Percentiles rank a stretch among this genome's conserved stretches.
These are phyloP conservation scores for Salix exigua DNA, from an alignment of 345 rosid genomes.

Conservation along the genomic window DNA sequence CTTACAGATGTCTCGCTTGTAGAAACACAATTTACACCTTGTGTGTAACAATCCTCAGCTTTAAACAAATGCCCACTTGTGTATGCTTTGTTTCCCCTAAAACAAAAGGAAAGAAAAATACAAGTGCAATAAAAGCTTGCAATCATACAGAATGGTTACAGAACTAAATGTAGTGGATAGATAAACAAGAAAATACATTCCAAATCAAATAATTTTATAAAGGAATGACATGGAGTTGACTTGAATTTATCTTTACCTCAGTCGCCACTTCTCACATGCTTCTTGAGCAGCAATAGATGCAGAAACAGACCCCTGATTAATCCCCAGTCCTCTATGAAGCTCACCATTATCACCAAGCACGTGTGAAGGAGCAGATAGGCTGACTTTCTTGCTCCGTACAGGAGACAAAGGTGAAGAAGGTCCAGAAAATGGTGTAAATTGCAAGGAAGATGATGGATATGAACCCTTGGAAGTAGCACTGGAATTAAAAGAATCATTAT, in stretches of 20 bases:
- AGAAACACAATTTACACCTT: constrained; percentile 68
- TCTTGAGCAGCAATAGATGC: constrained; percentile 60
- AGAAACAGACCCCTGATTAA: constrained; percentile 39
- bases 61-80: constrained; percentile 57
- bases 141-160: not conserved
- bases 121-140: not conserved
- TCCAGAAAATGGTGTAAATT: constrained; percentile 43
- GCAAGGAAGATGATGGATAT: constrained; percentile 40
- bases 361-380: constrained; percentile 27
- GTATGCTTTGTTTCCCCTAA: constrained; percentile 95
- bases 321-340: constrained; percentile 38
- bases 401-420: constrained; percentile 39
- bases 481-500: constrained; percentile 35
- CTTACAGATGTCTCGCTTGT: constrained; percentile 64
- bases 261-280: constrained; percentile 96
- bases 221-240: not conserved
- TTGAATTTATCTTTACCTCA: constrained; percentile 46
- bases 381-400: constrained; percentile 35
- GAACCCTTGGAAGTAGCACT: constrained; percentile 36
- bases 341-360: constrained; percentile 33
- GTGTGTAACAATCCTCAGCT: constrained; percentile 85
- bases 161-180: not conserved
- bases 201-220: not conserved
- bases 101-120: constrained; percentile 24
- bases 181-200: not conserved